Percentiles rank a stretch among this genome's conserved stretches.
Evolutionary conservation across 2,329 filamentous ascomycete species (phyloP).

Genomic region (Colletotrichum chlorophyti): DNA sequence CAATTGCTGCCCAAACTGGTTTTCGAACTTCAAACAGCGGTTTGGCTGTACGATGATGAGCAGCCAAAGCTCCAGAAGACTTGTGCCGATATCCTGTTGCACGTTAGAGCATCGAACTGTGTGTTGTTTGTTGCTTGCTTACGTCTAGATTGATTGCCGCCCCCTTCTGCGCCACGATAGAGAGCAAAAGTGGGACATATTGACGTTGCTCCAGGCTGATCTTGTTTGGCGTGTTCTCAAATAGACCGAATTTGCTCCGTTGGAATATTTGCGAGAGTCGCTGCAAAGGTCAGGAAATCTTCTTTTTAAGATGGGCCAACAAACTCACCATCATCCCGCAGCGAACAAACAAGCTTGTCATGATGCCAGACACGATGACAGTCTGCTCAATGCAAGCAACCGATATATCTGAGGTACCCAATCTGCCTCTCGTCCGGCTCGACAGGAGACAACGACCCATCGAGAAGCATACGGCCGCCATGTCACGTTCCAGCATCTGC

Average conservation of each 20-base stretch:
- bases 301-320: conserved; percentile 5
- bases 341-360: conserved; percentile 53
- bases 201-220: conserved; percentile 49
- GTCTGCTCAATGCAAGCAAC: conserved; percentile 51
- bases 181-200: conserved; percentile 58
- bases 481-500: conserved; percentile 54
- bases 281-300: conserved; percentile 36
- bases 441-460: conserved; percentile 50
- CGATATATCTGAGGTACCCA: background rate
- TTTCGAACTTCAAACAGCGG: conserved; percentile 54
- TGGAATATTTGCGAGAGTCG: conserved; percentile 54
- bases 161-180: conserved; percentile 51
- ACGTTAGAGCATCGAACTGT: background rate
- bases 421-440: conserved; percentile 17
- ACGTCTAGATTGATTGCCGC: conserved; percentile 53
- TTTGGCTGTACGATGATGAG: conserved; percentile 58
- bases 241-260: conserved; percentile 56
- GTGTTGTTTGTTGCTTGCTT: conserved; percentile 22
- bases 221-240: conserved; percentile 48
- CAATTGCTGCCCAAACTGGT: conserved; percentile 55
- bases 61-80: conserved; percentile 59
- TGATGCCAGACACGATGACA: conserved; percentile 51
- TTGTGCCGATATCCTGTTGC: conserved; percentile 47
- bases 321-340: conserved; percentile 48
- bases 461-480: conserved; percentile 54